These are phyloP conservation scores for Penicillium rolfsii DNA, from an alignment of 2,329 filamentous ascomycete genomes.

Conservation along the genomic window DNA sequence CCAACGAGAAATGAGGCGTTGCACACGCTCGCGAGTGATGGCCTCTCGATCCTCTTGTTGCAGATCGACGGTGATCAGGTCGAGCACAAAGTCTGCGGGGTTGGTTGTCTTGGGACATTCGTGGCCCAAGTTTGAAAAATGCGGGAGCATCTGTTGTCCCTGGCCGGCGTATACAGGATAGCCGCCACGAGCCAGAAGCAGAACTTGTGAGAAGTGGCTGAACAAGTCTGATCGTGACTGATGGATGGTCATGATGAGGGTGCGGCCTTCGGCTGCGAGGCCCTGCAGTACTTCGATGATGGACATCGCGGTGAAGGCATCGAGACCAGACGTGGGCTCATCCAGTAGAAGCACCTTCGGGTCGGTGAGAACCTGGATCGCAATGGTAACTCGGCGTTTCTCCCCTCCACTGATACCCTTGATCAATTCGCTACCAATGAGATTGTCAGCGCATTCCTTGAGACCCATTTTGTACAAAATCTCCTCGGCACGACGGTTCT, in stretches of 20 bases:
- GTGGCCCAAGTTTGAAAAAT: slow-evolving; percentile 64
- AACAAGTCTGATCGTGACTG: slow-evolving; percentile 76
- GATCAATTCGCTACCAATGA: slow-evolving; percentile 71
- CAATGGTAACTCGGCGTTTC: slow-evolving; percentile 76
- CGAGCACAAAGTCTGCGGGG: slow-evolving; percentile 76
- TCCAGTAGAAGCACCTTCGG: slow-evolving; percentile 73
- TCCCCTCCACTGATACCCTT: slow-evolving; percentile 82
- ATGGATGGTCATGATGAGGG: slow-evolving; percentile 75
- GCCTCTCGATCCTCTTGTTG: slow-evolving; percentile 67
- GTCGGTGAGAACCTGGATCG: slow-evolving; percentile 75
- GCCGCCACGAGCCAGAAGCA: slow-evolving; percentile 72
- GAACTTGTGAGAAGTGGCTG: slow-evolving; percentile 69
- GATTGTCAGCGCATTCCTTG: slow-evolving; percentile 75
- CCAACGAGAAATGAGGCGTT: slow-evolving; percentile 65
- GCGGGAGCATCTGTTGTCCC: slow-evolving; percentile 65
- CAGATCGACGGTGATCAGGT: slow-evolving; percentile 75
- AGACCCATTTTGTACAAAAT: slow-evolving; percentile 74
- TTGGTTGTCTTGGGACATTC: slow-evolving; percentile 72
- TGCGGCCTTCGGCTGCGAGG: slow-evolving; percentile 72
- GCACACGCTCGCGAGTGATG: slow-evolving; percentile 65
- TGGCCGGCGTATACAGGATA: slow-evolving; percentile 68
- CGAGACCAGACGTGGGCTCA: slow-evolving; percentile 75
- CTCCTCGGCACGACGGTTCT: slow-evolving; percentile 69
- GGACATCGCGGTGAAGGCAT: slow-evolving; percentile 76
- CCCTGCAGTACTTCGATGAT: slow-evolving; percentile 74